Evolutionary conservation across 257 asterid genomes (phyloP), one percentile per base, ranked within the genome.

Genomic region (Nicotiana sylvestris): DNA sequence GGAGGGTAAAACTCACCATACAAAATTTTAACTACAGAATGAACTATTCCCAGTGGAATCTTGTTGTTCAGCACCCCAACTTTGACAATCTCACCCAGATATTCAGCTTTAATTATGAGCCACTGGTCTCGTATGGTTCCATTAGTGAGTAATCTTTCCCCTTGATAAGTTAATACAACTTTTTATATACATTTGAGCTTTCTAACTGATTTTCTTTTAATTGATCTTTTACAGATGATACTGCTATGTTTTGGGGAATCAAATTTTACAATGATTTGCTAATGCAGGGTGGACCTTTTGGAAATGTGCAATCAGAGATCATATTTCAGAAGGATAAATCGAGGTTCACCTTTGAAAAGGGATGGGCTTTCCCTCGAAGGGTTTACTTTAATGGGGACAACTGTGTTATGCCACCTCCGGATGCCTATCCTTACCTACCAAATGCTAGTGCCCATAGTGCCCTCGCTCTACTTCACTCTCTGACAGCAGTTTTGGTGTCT

Each of bases 311-410:
- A 66, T 85, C 94, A 1, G 94, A 91, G 88, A 72, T 91, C 60
- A 8, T 91, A 32, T 55, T 91, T 65, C 66, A 39, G 57, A 91
- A 91, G 86, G 91, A 89, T 56, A 85, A 80, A 39, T 60, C 72
- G 1, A 82, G 64, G 12, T 91, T 91, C 74, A 87, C 88, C 16
- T 89, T 91, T 43, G 84, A 88, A 2, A 81, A 88, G 37, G 94
- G 94, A 30, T 91, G 94, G 94, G 94, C 88, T 25, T 91, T 91
- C 66, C 94, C 94, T 4, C 83, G 83, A 43, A 87, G 83, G 58
- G 39, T 88, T 17, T 89, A 88, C 83, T 89, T 91, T 83, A 89
- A 89, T 10, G 92, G 93, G 0, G 92, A 87, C 65, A 66, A 84
- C 4, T 90, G 93, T 77, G 88, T 89, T 5, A 87, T 90, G 91